These are phyloP conservation scores for Fusarium anguioides DNA, from an alignment of 2,329 filamentous ascomycete genomes.

Conservation along the genomic window DNA sequence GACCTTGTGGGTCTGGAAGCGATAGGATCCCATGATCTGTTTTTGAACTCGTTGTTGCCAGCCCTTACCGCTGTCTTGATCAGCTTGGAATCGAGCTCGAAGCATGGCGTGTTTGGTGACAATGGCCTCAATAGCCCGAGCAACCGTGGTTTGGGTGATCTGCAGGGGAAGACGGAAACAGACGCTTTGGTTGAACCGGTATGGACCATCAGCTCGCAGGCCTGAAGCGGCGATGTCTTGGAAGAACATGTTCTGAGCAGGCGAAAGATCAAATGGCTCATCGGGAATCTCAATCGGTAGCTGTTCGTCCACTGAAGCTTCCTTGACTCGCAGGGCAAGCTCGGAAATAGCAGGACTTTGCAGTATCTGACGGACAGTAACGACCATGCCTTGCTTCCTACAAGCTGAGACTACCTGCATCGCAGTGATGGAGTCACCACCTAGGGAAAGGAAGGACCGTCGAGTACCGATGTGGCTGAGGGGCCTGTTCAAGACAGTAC, in stretches of 20 bases:
- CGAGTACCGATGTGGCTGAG: neutral
- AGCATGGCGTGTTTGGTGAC: constrained; percentile 1
- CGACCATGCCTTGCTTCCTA: neutral
- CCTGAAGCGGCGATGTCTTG: neutral
- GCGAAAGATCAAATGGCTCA: neutral
- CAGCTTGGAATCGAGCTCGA: neutral
- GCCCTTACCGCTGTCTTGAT: neutral
- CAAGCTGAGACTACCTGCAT: constrained; percentile 5
- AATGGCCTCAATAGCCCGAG: neutral
- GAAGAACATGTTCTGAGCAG: constrained; percentile 1
- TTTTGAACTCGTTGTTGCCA: neutral
- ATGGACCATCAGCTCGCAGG: neutral
- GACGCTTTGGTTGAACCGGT: neutral
- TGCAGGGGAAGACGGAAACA: neutral
- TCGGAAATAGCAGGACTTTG: neutral
- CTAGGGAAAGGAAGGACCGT: neutral
- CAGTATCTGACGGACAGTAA: neutral
- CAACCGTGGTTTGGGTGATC: fast-evolving
- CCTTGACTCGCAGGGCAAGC: neutral
- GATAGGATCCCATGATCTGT: neutral
- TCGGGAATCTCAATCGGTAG: neutral
- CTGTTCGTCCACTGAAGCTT: neutral
- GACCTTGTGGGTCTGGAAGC: neutral
- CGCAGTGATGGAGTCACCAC: constrained; percentile 3
- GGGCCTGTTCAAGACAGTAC: neutral